A percentile compares a stretch with the other conserved stretches of the same genome.
Evolutionary conservation across 192 early-diverging fungal species (phyloP).

Genomic region (Irineochytrium annulatum): DNA sequence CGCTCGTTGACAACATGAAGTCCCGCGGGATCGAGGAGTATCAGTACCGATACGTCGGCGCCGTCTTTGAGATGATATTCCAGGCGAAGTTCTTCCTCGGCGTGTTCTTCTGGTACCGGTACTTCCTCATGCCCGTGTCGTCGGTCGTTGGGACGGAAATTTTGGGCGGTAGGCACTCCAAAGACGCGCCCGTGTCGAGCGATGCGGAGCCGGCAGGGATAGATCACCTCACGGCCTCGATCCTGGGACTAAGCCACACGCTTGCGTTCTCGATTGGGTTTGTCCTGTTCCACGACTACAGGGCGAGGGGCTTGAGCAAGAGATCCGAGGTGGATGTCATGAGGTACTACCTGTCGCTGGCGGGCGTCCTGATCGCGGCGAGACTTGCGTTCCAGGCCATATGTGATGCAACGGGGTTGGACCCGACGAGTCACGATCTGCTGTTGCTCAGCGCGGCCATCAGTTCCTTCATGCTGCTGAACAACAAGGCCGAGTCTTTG

Average conservation of each 20-base stretch:
- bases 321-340: conserved; percentile 7
- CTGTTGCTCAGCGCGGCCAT: conserved; percentile 5
- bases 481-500: conserved; percentile 3
- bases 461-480: background rate
- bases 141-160: too few relatives aligned
- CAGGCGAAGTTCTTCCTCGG: conserved; percentile 25
- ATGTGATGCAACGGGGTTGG: conserved; percentile 1
- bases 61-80: conserved; percentile 20
- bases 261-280: conserved; percentile 29
- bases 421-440: conserved; percentile 5
- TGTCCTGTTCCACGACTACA: conserved; percentile 19
- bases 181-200: too few relatives aligned
- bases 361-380: conserved; percentile 1
- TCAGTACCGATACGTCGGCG: conserved; percentile 4
- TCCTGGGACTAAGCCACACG: conserved; percentile 20
- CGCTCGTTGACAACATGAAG: conserved; percentile 8
- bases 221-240: too few relatives aligned
- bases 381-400: conserved; percentile 3
- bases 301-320: conserved; percentile 3
- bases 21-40: background rate
- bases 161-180: too few relatives aligned
- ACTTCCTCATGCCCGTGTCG: conserved; percentile 15
- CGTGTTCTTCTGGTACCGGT: conserved; percentile 21
- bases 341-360: conserved; percentile 11
- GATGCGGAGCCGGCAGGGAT: too few relatives aligned